Base-by-base conservation (phyloP, 202 grass and related monocot species). In the Sporobolus alterniflorus region DNA sequence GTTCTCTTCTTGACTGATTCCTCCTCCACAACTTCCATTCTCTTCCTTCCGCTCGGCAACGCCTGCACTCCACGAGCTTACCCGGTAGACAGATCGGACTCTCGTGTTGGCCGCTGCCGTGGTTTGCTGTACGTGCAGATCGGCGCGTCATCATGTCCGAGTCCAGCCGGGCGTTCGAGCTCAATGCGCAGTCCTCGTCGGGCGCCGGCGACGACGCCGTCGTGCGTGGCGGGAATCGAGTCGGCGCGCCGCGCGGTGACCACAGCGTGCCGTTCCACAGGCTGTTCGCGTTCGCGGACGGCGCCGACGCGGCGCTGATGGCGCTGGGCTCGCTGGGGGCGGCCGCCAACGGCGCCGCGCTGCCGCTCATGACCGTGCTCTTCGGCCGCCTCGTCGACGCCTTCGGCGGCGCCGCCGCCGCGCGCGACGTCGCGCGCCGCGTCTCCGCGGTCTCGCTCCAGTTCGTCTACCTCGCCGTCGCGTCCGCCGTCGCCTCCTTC, bases 301-400 rank as follows among this genome's bases (percentile, higher is more conserved):
- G 74, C 6, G 64, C 71, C 7, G 96, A 98, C 89, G 71, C 68
- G 13, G 74, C 81, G 71, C 70, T 98, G 46, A 98, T 98, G 93
- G 2, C 83, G 40, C 30, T 92, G 0, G 96, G 96, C 10, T 78
- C 96, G 41, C 31, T 86, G 3, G 96, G 96, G 46, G 93, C 93
- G 9, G 64, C 90, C 16, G 96, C 92, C 26, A 98, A 98, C 77
- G 96, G 96, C 69, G 76, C 93, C 20, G 87, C 93, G 11, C 74
- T 98, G 57, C 96, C 96, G 4, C 24, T 98, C 76, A 98, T 98
- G 96, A 96, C 96, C 12, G 82, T 96, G 14, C 87, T 98, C n/a
- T 98, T 98, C 54, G 91, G 85, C 71, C 80, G 81, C 42, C 84
- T 98, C 78, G 69, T 98, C 64, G 82, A 92, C 67, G 87, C 93